Evolutionary conservation across 495 filamentous ascomycete species (phyloP).

Genomic region (Lasiosphaeriaceae sp.): DNA sequence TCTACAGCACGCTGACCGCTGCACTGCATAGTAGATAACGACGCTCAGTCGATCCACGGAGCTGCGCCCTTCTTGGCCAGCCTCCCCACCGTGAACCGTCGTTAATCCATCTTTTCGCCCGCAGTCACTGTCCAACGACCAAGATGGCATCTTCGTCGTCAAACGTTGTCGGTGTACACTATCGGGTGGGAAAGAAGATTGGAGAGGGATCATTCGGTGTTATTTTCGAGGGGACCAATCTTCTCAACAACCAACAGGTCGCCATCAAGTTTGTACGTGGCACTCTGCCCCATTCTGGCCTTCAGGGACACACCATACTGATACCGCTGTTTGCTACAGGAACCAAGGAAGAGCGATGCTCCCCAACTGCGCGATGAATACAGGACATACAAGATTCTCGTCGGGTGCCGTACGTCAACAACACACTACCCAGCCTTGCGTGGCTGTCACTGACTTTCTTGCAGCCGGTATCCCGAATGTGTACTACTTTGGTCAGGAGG

Average conservation of each 20-base stretch:
- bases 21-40: background rate
- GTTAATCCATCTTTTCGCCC: background rate
- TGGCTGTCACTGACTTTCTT: constrained; percentile 1
- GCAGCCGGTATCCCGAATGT: constrained; percentile 98
- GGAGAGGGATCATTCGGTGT: constrained; percentile 98
- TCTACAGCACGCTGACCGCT: background rate
- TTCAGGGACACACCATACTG: background rate
- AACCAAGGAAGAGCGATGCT: constrained; percentile 98
- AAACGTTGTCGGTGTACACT: constrained; percentile 98
- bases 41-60: background rate
- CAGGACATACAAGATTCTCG: constrained; percentile 97
- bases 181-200: constrained; percentile 98
- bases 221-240: constrained; percentile 97
- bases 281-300: background rate
- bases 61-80: background rate
- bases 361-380: constrained; percentile 98
- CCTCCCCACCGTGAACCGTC: background rate
- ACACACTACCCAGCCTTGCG: constrained; percentile 3
- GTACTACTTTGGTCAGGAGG: constrained; percentile 99
- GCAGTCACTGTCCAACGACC: background rate
- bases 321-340: constrained; percentile 44
- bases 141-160: constrained; percentile 90
- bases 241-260: constrained; percentile 98
- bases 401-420: constrained; percentile 87
- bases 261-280: constrained; percentile 99